A percentile compares a stretch with the other conserved stretches of the same genome.
Conservation (phyloP, 805 yeast species). For the Ogataea thermomethanolica region DNA sequence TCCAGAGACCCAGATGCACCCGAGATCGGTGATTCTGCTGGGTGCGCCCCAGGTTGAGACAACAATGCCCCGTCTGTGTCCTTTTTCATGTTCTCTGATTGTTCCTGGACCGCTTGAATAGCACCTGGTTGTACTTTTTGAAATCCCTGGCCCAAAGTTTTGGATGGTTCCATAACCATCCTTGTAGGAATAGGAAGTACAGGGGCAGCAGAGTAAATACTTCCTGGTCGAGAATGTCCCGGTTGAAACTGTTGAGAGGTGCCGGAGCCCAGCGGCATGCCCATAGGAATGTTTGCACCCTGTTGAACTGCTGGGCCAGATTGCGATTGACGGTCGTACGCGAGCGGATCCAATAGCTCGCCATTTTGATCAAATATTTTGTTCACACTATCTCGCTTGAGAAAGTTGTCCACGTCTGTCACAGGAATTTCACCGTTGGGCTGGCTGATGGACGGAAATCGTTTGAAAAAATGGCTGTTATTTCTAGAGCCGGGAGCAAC, state of each 20-base stretch:
- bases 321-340: conserved; percentile 18
- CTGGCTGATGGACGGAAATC: conserved; percentile 32
- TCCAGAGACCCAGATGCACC: background rate
- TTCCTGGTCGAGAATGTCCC: conserved; percentile 19
- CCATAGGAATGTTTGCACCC: conserved; percentile 11
- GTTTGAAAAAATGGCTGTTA: conserved; percentile 28
- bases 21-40: background rate
- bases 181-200: conserved; percentile 23
- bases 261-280: conserved; percentile 11
- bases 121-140: background rate
- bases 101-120: conserved; percentile 1
- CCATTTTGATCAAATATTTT: conserved; percentile 27
- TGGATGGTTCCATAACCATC: conserved; percentile 10
- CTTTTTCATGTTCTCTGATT: background rate
- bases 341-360: conserved; percentile 23
- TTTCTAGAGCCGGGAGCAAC: conserved; percentile 25
- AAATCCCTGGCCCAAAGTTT: background rate
- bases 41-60: background rate
- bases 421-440: conserved; percentile 25
- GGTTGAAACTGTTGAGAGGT: conserved; percentile 21
- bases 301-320: conserved; percentile 18
- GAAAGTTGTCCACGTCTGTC: conserved; percentile 34
- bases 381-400: conserved; percentile 34
- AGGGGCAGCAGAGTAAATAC: conserved; percentile 21
- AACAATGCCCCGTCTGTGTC: background rate